These are phyloP conservation scores for Fusarium sp. DNA, from an alignment of 2,329 filamentous ascomycete genomes.

Conservation along the genomic window DNA sequence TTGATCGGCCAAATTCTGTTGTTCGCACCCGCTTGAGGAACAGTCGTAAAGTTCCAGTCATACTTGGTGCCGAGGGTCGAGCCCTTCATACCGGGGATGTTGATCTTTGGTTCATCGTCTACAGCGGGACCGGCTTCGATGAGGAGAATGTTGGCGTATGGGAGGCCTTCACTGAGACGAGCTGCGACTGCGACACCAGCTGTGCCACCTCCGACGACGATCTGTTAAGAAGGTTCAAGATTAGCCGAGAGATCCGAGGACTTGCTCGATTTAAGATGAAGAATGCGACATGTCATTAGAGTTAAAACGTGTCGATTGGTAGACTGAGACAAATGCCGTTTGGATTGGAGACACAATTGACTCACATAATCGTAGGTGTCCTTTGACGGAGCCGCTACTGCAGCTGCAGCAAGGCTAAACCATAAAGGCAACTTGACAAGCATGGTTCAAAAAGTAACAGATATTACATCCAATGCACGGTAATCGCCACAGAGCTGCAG, in stretches of 20 bases:
- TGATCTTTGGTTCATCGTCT: slow-evolving; percentile 16
- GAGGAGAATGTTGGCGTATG: slow-evolving; percentile 22
- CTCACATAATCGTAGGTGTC: slow-evolving; percentile 36
- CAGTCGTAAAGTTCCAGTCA: slow-evolving; percentile 43
- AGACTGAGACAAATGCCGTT: neutral
- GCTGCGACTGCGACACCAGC: slow-evolving; percentile 47
- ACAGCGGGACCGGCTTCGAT: slow-evolving; percentile 13
- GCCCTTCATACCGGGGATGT: slow-evolving; percentile 15
- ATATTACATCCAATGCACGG: neutral
- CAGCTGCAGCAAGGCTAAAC: slow-evolving; percentile 25
- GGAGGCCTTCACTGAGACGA: slow-evolving; percentile 43
- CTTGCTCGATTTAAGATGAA: neutral
- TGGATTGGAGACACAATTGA: neutral
- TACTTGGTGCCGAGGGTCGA: slow-evolving; percentile 42
- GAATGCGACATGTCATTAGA: neutral
- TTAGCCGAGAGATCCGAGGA: neutral
- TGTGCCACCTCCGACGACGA: slow-evolving; percentile 48
- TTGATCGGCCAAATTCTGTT: slow-evolving; percentile 35
- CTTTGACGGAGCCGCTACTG: slow-evolving; percentile 27
- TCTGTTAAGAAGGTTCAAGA: neutral
- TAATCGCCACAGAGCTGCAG: neutral
- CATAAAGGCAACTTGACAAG: slow-evolving; percentile 29
- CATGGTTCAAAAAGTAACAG: slow-evolving; percentile 11
- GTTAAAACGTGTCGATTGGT: neutral
- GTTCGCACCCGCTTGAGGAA: slow-evolving; percentile 41